Conservation (phyloP, 345 rosid genomes). For the Jatropha curcas region DNA sequence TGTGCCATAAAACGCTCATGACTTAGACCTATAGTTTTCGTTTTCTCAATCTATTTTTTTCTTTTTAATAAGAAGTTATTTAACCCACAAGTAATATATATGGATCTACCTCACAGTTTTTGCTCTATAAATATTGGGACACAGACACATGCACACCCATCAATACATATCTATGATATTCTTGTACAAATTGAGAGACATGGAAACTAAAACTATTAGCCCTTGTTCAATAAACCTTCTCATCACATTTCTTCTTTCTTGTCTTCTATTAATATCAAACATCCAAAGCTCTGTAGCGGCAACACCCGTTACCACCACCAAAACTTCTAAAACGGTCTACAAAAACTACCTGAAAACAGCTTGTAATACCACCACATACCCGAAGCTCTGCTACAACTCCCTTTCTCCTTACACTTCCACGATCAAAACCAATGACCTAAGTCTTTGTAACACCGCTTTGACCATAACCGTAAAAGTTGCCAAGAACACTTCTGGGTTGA, state of each 20-base stretch:
- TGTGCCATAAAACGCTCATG: not conserved
- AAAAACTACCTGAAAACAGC: slow-evolving; percentile 46
- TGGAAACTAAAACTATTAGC: not conserved
- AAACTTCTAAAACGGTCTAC: slow-evolving; percentile 29
- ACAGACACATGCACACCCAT: not conserved
- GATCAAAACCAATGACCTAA: slow-evolving; percentile 51
- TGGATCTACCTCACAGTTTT: not conserved
- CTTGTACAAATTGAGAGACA: not conserved
- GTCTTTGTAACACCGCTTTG: slow-evolving; percentile 55
- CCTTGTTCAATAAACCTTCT: not conserved
- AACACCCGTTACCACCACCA: slow-evolving; percentile 19
- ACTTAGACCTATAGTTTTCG: not conserved
- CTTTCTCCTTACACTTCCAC: slow-evolving; percentile 51
- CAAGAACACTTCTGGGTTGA: slow-evolving; percentile 21
- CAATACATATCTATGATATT: too few species aligned
- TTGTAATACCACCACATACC: slow-evolving; percentile 56
- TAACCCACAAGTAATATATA: not conserved
- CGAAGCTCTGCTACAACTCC: slow-evolving; percentile 50
- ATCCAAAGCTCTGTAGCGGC: slow-evolving; percentile 23
- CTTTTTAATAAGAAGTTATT: not conserved
- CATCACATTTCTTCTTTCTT: slow-evolving; percentile 17
- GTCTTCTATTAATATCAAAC: slow-evolving; percentile 21
- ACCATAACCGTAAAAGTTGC: slow-evolving; percentile 45
- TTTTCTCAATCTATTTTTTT: not conserved
- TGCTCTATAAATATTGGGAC: not conserved